Conservation (phyloP, 768 basidiomycete species). For the Vararia minispora region DNA sequence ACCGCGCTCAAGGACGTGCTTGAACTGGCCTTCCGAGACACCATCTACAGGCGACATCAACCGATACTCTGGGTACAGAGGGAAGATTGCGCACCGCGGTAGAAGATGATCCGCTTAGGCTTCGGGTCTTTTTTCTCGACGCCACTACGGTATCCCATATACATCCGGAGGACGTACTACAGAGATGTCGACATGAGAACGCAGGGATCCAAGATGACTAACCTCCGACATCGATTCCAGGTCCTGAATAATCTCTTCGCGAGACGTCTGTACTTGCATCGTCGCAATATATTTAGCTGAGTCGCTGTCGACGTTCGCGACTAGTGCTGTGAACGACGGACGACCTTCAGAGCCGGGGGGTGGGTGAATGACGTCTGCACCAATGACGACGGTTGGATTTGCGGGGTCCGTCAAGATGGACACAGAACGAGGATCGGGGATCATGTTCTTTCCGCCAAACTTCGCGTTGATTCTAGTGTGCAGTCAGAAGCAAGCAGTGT, state of each 20-base stretch:
- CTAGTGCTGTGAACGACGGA: constrained; percentile 74
- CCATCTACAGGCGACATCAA: constrained; percentile 25
- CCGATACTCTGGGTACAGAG: background rate
- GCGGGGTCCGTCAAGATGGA: constrained; percentile 54
- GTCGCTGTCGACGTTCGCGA: constrained; percentile 69
- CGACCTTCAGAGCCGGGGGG: constrained; percentile 68
- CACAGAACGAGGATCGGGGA: constrained; percentile 61
- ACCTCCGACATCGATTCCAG: constrained; percentile 56
- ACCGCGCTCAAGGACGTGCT: constrained; percentile 42
- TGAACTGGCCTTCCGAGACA: constrained; percentile 47
- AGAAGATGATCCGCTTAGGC: constrained; percentile 71
- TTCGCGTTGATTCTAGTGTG: constrained; percentile 65
- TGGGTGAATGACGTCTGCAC: constrained; percentile 79
- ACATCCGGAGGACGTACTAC: constrained; percentile 45
- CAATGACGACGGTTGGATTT: constrained; percentile 74
- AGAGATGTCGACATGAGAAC: background rate
- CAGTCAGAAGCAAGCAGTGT: constrained; percentile 1
- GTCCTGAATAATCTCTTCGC: constrained; percentile 70
- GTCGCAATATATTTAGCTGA: constrained; percentile 60
- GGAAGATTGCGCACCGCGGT: constrained; percentile 37
- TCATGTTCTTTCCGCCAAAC: constrained; percentile 71
- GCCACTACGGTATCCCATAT: constrained; percentile 43
- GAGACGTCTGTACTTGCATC: constrained; percentile 52
- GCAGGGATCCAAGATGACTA: constrained; percentile 4
- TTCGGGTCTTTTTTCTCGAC: constrained; percentile 39